Base-by-base conservation (phyloP, 768 basidiomycete genomes). In the Dentipellis fragilis region DNA sequence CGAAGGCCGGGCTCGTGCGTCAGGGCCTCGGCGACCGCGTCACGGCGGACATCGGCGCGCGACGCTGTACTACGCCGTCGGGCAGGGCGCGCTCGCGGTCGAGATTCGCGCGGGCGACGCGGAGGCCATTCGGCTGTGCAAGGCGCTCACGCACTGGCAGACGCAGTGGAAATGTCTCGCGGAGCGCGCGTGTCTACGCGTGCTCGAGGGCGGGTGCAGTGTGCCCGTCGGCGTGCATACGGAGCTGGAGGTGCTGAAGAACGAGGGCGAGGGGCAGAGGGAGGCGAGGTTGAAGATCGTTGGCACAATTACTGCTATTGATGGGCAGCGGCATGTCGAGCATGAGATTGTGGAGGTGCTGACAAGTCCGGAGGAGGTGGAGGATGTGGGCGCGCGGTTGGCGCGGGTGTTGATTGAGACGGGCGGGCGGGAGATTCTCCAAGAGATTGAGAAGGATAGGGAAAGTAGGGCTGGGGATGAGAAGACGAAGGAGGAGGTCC, bases 201-300 rank as follows among this genome's bases (percentile, higher is more conserved):
- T 86, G 21, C 75, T 98, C 52, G 96, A 98, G 69, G 96, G 96
- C 29, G 96, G 96, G 22, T 99, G 96, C 71, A 93, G 90, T 58
- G 94, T 99, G 0, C 95, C 95, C 2, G 93, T 99, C 14, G 95
- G 94, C 3, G 85, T 91, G 29, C 73, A 76, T 51, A 84, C 81
- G 29, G 70, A 67, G 48, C 68, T 87, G 4, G 71, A 66, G 16
- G 57, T 36, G 34, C 16, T 36, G 50, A 12, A 36, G 50, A 34
- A 51, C 29, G 50, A 36, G 50, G 50, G 36, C 16, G 16, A n/a
- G 36, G 29, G 35, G n/a, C 5, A 9, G 1, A 29, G 37, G 56
- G 52, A 55, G 37, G 51, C 45, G 29, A 49, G 63, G 40, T 70
- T 99, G 57, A 78, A 73, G 52, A 68, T 98, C 50, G 83, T 83